Evolutionary conservation across 2,329 filamentous ascomycete species (phyloP).

Genomic region (Raffaelea deltoideospora): DNA sequence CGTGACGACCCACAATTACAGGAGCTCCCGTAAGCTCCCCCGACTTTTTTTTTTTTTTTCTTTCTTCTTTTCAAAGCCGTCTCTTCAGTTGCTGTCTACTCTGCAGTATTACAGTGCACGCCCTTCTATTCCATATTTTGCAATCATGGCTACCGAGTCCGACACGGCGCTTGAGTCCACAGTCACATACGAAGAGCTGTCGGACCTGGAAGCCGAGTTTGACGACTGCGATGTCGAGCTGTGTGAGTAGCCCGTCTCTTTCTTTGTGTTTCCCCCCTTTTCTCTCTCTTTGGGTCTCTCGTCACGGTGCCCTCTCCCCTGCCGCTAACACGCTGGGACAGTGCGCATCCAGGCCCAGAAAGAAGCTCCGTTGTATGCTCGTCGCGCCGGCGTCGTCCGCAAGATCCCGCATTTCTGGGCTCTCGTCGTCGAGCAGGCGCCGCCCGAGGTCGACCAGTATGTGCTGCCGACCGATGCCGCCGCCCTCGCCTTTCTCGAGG

Average conservation of each 20-base stretch:
- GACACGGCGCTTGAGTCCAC: slow-evolving; percentile 14
- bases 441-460: slow-evolving; percentile 73
- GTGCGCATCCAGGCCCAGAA: slow-evolving; percentile 44
- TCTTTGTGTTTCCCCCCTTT: not conserved
- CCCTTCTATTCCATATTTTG: not conserved
- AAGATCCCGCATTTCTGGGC: slow-evolving; percentile 85
- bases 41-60: not conserved
- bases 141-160: slow-evolving; percentile 11
- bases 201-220: slow-evolving; percentile 69
- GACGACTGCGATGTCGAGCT: slow-evolving; percentile 71
- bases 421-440: slow-evolving; percentile 79
- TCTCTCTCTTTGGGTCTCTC: not conserved
- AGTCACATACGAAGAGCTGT: slow-evolving; percentile 61
- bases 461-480: slow-evolving; percentile 68
- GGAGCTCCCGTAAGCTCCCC: too few species aligned
- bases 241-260: slow-evolving; percentile 38
- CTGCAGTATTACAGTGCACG: too few species aligned
- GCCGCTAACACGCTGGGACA: too few species aligned
- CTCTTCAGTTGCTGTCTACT: too few species aligned
- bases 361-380: slow-evolving; percentile 56
- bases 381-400: slow-evolving; percentile 54
- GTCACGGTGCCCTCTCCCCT: not conserved
- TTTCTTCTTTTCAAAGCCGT: not conserved
- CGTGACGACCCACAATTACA: too few species aligned
- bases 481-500: slow-evolving; percentile 49